Evolutionary conservation across 345 rosid species (phyloP).

Genomic region (Alliaria petiolata): DNA sequence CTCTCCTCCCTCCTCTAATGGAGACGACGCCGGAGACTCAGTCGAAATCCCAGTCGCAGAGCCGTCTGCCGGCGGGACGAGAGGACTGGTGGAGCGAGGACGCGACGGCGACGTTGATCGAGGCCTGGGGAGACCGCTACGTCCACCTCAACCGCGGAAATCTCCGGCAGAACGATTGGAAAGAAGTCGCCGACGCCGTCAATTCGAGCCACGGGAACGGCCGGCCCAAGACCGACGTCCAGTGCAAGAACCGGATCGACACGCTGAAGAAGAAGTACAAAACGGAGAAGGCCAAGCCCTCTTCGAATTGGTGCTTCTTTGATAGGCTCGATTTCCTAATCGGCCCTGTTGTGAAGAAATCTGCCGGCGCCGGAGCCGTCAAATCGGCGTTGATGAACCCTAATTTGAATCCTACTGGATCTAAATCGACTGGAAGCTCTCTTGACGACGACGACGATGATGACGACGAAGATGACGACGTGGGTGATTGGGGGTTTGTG

Average conservation of each 20-base stretch:
- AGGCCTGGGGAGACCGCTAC: conserved; percentile 87
- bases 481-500: conserved; percentile 38
- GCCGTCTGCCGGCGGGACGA: conserved; percentile 41
- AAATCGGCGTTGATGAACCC: conserved; percentile 32
- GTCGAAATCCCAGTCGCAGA: conserved; percentile 20
- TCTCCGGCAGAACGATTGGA: conserved; percentile 83
- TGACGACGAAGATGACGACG: conserved; percentile 48
- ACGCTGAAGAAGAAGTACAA: conserved; percentile 70
- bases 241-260: conserved; percentile 74
- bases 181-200: conserved; percentile 72
- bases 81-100: conserved; percentile 96
- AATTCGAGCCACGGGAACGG: conserved; percentile 45
- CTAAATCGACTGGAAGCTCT: conserved; percentile 42
- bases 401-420: conserved; percentile 12
- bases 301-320: conserved; percentile 51
- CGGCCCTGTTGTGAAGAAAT: conserved; percentile 41
- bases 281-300: conserved; percentile 42
- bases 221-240: conserved; percentile 57
- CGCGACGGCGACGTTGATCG: conserved; percentile 68
- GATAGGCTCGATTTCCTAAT: conserved; percentile 45
- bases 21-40: conserved; percentile 26
- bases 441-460: conserved; percentile 34
- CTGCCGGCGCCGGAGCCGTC: not conserved
- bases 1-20: conserved; percentile 13
- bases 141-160: conserved; percentile 69